Conservation (phyloP, 176 grass and related monocot genomes). For the Miscanthus lutarioriparius region DNA sequence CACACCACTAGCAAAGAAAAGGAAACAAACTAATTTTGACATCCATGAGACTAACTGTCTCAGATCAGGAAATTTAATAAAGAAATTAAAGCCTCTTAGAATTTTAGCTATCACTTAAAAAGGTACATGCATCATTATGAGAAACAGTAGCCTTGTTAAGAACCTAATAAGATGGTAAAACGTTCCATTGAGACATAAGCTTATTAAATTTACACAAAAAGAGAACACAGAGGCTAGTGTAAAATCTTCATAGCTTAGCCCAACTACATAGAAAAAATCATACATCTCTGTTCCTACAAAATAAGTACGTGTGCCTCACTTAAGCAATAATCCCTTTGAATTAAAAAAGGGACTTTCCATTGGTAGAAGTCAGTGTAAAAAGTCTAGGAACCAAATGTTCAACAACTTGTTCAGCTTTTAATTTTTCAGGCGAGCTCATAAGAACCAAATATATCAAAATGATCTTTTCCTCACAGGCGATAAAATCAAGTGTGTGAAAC, state of each 20-base stretch:
- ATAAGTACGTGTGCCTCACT: neutral
- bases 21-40: neutral
- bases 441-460: neutral
- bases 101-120: neutral
- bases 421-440: neutral
- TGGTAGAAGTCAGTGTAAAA: slow-evolving; percentile 9
- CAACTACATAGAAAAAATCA: neutral
- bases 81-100: neutral
- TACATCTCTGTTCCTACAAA: neutral
- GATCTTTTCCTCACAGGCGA: neutral
- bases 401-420: neutral
- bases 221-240: neutral
- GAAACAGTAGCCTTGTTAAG: neutral
- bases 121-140: neutral
- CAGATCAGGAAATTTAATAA: slow-evolving; percentile 16
- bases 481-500: no score
- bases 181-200: neutral
- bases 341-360: neutral
- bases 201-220: slow-evolving; percentile 6
- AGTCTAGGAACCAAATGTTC: neutral
- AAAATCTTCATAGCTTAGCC: neutral
- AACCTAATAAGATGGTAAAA: neutral
- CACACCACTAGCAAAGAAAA: neutral
- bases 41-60: neutral
- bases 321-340: neutral